phyloP scores from a whole-genome alignment of 495 filamentous ascomycete species.

The Hypomontagnella submonticulosa region DNA sequence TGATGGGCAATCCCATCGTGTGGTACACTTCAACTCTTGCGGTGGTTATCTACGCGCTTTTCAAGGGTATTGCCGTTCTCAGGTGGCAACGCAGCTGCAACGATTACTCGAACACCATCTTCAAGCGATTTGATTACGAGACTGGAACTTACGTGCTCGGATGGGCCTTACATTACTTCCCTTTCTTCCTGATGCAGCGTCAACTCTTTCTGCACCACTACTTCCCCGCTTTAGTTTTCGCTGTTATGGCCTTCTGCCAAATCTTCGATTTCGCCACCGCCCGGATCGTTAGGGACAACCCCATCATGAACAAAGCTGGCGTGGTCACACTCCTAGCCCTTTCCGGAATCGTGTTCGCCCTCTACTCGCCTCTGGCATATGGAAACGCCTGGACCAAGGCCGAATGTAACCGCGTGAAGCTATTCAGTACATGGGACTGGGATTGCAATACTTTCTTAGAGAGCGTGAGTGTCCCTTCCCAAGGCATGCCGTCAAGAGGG shows the following conservation, averaged over 20 bases:
- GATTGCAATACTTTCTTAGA: conserved; percentile 94
- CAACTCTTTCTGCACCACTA: conserved; percentile 99
- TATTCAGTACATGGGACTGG: conserved; percentile 92
- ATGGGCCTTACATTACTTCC: conserved; percentile 97
- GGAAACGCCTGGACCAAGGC: conserved; percentile 92
- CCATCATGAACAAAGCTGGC: conserved; percentile 75
- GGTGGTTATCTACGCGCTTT: conserved; percentile 77
- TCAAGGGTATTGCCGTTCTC: conserved; percentile 89
- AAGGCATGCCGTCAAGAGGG: conserved; percentile 49
- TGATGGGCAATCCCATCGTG: conserved; percentile 93
- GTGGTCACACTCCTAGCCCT: conserved; percentile 76
- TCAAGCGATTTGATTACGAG: conserved; percentile 98
- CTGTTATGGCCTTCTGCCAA: conserved; percentile 87
- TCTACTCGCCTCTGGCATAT: conserved; percentile 90
- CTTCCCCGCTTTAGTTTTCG: conserved; percentile 94
- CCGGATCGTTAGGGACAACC: conserved; percentile 77
- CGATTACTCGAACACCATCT: conserved; percentile 82
- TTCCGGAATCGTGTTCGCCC: conserved; percentile 78
- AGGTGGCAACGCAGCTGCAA: conserved; percentile 92
- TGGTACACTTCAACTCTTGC: conserved; percentile 94
- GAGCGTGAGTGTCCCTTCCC: conserved; percentile 73
- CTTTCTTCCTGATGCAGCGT: conserved; percentile 97
- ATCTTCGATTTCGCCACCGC: conserved; percentile 83
- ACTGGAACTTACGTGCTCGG: conserved; percentile 89
- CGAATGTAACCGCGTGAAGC: conserved; percentile 86